Conservation (phyloP, 768 basidiomycete species). For the Vishniacozyma victoriae region DNA sequence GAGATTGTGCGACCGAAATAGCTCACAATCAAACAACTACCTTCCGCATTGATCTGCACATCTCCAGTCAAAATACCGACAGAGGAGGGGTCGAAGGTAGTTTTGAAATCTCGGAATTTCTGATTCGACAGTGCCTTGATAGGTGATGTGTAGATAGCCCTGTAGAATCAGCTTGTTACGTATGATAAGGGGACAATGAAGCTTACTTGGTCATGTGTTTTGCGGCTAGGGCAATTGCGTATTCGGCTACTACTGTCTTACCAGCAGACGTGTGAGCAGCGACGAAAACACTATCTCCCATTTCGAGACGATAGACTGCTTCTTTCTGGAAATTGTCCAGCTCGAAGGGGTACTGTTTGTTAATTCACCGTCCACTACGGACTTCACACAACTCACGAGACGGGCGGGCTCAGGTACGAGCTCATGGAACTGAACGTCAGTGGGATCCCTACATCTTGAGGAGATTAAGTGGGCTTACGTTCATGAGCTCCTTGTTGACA, state of each 20-base stretch:
- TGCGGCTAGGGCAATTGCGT: conserved; percentile 91
- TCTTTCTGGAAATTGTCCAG: conserved; percentile 98
- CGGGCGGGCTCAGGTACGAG: conserved; percentile 96
- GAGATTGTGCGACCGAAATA: not conserved
- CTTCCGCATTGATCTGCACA: conserved; percentile 98
- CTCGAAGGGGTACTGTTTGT: conserved; percentile 86
- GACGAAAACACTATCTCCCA: conserved; percentile 98
- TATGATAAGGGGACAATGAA: conserved; percentile 8
- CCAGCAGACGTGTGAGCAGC: conserved; percentile 99
- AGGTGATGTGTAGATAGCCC: conserved; percentile 96
- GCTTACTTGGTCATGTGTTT: conserved; percentile 96
- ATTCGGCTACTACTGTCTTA: conserved; percentile 98
- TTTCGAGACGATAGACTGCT: conserved; percentile 93
- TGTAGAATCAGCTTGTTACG: conserved; percentile 42
- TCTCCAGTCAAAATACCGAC: conserved; percentile 97
- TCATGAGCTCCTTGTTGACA: conserved; percentile 77
- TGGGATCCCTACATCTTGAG: not conserved
- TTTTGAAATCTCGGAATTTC: conserved; percentile 97
- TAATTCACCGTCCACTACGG: not conserved
- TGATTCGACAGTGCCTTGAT: conserved; percentile 99
- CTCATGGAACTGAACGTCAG: conserved; percentile 52
- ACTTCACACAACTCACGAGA: conserved; percentile 55
- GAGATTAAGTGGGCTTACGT: conserved; percentile 46
- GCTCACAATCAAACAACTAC: conserved; percentile 89
- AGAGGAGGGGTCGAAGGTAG: conserved; percentile 81